Evolutionary conservation across 2,329 filamentous ascomycete genomes (phyloP).

Genomic region (Cercospora citrullina): DNA sequence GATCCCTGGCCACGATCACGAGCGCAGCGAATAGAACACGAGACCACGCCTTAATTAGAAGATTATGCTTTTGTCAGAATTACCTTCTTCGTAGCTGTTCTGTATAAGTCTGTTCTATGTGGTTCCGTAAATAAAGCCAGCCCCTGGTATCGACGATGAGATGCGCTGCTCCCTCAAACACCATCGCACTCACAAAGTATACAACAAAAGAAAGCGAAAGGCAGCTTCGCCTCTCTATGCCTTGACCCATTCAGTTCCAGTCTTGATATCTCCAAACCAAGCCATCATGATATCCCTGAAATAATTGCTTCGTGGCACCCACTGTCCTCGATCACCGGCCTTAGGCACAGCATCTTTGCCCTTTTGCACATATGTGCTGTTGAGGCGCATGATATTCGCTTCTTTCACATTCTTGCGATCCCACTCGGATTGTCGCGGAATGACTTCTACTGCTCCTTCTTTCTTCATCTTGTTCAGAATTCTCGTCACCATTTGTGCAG

Average conservation of each 20-base stretch:
- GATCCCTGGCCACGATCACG: neutral
- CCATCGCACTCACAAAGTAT: neutral
- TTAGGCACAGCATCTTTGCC: conserved; percentile 49
- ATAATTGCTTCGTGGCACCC: conserved; percentile 48
- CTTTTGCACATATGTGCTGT: conserved; percentile 54
- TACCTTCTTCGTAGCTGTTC: neutral
- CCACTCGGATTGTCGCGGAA: conserved; percentile 46
- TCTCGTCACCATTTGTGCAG: conserved; percentile 51
- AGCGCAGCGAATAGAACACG: neutral
- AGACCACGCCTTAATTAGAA: neutral
- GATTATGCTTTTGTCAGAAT: neutral
- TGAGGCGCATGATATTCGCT: conserved; percentile 47
- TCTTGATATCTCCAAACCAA: conserved; percentile 45
- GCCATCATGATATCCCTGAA: conserved; percentile 47
- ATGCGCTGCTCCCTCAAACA: neutral
- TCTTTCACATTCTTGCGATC: conserved; percentile 43
- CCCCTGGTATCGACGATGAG: neutral
- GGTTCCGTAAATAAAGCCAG: neutral
- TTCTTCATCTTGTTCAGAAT: conserved; percentile 54
- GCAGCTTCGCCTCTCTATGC: neutral
- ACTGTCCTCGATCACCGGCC: conserved; percentile 47
- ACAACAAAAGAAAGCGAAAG: neutral
- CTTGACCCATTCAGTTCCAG: conserved; percentile 42
- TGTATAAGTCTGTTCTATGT: neutral
- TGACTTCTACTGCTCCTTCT: conserved; percentile 45